Base-by-base conservation (phyloP, 768 basidiomycete genomes). In the Scleroderma bovista region DNA sequence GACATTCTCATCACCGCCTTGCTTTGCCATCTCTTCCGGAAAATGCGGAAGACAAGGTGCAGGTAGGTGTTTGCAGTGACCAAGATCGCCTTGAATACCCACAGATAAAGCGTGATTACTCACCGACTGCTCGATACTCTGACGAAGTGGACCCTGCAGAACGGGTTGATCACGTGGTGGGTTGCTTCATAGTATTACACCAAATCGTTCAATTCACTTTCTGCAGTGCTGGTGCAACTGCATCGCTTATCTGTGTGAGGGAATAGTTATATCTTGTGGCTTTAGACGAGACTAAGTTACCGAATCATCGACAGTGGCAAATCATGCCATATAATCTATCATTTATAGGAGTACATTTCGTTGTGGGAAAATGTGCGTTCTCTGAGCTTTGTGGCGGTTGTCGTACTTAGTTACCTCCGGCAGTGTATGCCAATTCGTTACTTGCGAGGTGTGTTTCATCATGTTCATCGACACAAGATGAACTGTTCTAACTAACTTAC, bases 1-100 rank as follows among this genome's bases (percentile, higher is more conserved):
- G 79, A 80, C 52, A 54, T 79, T 41, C 48, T 76, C 15, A 77
- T 78, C 46, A 75, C 75, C 7, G 58, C 41, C 2, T 68, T 59
- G n/a, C 64, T 79, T 20, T 75, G 72, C 49, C 71, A 66, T 46
- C 67, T 72, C 26, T 61, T 80, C 17, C 60, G 63, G 51, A 61
- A 58, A 29, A 74, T 9, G 9, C 26, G 26, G 26, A 29, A 29
- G 9, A 9, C n/a, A n/a, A n/a, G n/a, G n/a, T n/a, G n/a, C n/a
- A n/a, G n/a, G n/a, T n/a, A 9, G 26, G 9, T 29, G 26, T 29
- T 9, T 29, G 4, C 26, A 9, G 26, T 29, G 26, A 5, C 9
- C 26, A 9, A 9, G 26, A 29, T 29, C 9, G 9, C 26, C 9
- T 9, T 29, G 26, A 29, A 29, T 29, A 4, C 26, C 26, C 26